Evolutionary conservation across 2,329 filamentous ascomycete species (phyloP).

Genomic region (Venturia nashicola): DNA sequence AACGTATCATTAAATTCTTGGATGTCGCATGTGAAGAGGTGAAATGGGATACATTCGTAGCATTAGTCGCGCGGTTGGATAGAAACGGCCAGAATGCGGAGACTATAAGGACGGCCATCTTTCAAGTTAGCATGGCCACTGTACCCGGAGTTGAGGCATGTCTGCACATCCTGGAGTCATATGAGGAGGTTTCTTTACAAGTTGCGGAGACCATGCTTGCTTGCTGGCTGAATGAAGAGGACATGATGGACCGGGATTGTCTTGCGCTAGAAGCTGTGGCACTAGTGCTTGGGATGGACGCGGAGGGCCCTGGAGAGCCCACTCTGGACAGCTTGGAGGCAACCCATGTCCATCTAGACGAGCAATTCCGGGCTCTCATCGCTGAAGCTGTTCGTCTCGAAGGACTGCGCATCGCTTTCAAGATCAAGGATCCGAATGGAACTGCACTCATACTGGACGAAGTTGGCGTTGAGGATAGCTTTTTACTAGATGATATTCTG

Average conservation of each 20-base stretch:
- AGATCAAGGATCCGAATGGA: constrained; percentile 17
- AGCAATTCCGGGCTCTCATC: constrained; percentile 11
- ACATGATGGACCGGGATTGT: constrained; percentile 12
- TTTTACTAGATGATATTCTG: constrained; percentile 19
- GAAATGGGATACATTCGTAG: not conserved
- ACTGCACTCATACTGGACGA: constrained; percentile 17
- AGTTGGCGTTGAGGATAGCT: constrained; percentile 15
- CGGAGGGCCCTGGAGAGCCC: constrained; percentile 11
- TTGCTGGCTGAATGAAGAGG: constrained; percentile 16
- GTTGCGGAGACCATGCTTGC: constrained; percentile 18
- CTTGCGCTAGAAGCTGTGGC: constrained; percentile 13
- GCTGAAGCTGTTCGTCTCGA: constrained; percentile 17
- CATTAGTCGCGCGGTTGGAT: not conserved
- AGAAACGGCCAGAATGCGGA: not conserved
- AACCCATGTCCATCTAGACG: not conserved
- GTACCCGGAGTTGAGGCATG: constrained; percentile 15
- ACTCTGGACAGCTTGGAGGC: constrained; percentile 14
- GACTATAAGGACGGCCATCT: not conserved
- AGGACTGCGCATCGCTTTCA: constrained; percentile 16
- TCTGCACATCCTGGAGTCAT: constrained; percentile 16
- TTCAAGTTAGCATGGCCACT: constrained; percentile 12
- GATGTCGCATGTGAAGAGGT: not conserved
- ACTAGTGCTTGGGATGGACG: constrained; percentile 14
- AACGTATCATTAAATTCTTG: not conserved
- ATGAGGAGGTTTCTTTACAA: constrained; percentile 11